Percentiles rank a stretch among this genome's conserved stretches.
Conservation (phyloP, 2,329 filamentous ascomycete species). For the Cytospora leucostoma region DNA sequence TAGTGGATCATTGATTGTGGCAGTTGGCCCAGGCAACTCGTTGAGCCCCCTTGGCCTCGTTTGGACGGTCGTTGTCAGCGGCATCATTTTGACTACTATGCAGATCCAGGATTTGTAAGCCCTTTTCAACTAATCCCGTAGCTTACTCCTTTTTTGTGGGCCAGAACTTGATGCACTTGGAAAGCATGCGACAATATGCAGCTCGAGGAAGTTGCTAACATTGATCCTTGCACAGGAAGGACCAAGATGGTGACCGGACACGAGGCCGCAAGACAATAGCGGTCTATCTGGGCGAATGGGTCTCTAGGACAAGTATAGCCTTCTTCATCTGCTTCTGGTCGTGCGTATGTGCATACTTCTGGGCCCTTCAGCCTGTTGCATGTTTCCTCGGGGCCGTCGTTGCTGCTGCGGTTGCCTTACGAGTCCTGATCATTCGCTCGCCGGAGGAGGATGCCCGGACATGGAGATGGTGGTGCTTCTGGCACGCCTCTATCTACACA, state of each 20-base stretch:
- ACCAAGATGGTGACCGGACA: slow-evolving; percentile 32
- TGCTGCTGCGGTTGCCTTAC: background rate
- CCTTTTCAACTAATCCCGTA: no score
- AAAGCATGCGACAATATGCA: no score
- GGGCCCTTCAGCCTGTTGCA: background rate
- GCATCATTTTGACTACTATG: slow-evolving; percentile 32
- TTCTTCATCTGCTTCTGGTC: slow-evolving; percentile 14
- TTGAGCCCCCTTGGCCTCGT: slow-evolving; percentile 28
- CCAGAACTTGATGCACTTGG: no score
- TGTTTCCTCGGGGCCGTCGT: background rate
- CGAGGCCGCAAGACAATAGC: slow-evolving; percentile 32
- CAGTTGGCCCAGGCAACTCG: slow-evolving; percentile 25
- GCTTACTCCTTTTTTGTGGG: no score
- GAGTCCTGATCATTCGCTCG: background rate
- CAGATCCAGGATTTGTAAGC: slow-evolving; percentile 14
- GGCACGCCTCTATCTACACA: slow-evolving; percentile 8
- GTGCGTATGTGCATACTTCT: slow-evolving; percentile 1
- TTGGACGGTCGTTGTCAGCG: slow-evolving; percentile 32
- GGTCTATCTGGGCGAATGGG: slow-evolving; percentile 30
- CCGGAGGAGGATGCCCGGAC: slow-evolving; percentile 3
- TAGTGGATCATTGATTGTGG: slow-evolving; percentile 31
- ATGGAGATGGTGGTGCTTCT: slow-evolving; percentile 16
- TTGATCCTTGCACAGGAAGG: slow-evolving; percentile 22
- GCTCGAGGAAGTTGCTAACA: no score
- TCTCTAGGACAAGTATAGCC: slow-evolving; percentile 1